A percentile compares a stretch with the other conserved stretches of the same genome.
Evolutionary conservation across 805 yeast species (phyloP).

Genomic region (Novakomyces olei): DNA sequence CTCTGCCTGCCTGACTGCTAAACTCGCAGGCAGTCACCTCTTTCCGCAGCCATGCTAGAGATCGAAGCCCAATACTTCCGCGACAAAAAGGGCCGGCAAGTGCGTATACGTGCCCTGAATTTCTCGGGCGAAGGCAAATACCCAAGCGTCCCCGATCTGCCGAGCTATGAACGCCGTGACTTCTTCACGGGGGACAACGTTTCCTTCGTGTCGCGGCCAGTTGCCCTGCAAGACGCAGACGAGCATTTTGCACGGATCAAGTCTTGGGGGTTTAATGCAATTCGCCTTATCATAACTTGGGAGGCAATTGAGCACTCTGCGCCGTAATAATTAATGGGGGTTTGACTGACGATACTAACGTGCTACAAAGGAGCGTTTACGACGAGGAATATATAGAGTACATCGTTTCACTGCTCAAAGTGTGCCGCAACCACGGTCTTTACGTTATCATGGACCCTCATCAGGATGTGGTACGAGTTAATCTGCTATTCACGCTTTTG

Average conservation of each 20-base stretch:
- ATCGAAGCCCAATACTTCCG: conserved; percentile 32
- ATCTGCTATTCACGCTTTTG: background rate
- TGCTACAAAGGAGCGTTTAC: conserved; percentile 27
- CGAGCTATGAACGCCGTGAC: conserved; percentile 19
- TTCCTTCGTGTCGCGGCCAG: conserved; percentile 68
- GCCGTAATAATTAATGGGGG: conserved; percentile 21
- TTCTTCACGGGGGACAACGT: conserved; percentile 54
- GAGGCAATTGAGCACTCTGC: conserved; percentile 80
- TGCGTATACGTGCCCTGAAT: conserved; percentile 59
- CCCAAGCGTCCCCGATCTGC: conserved; percentile 34
- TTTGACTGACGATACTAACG: background rate
- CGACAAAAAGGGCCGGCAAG: conserved; percentile 32
- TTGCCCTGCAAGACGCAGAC: conserved; percentile 50
- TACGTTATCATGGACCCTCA: conserved; percentile 73
- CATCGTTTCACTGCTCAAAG: conserved; percentile 37
- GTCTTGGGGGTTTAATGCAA: conserved; percentile 59
- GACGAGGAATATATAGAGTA: conserved; percentile 58
- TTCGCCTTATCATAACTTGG: conserved; percentile 68
- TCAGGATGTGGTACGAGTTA: conserved; percentile 48
- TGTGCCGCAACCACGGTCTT: conserved; percentile 37
- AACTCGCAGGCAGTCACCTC: no score
- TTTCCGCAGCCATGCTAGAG: no score
- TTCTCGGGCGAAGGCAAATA: conserved; percentile 52
- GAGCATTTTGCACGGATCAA: conserved; percentile 48
- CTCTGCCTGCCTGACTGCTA: no score